phyloP scores from a whole-genome alignment of 768 basidiomycete genomes.

The Tylopilus intermedius region DNA sequence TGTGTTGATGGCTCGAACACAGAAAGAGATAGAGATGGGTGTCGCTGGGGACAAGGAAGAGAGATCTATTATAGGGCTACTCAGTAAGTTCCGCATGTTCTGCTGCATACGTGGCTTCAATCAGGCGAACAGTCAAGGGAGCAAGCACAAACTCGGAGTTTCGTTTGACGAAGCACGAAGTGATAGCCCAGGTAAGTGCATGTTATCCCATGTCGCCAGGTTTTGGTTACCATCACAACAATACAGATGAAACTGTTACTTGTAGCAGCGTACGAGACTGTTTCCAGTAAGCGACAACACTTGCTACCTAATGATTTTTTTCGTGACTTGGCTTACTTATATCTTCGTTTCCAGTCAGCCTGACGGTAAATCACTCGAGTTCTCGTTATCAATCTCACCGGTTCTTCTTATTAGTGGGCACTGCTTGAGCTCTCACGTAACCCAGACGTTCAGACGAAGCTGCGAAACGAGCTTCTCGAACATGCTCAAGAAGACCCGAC shows the following conservation, averaged over 20 bases:
- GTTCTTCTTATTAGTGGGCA: slow-evolving; percentile 40
- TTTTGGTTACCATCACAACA: background rate
- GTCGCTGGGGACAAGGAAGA: slow-evolving; percentile 21
- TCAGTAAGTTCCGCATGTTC: slow-evolving; percentile 19
- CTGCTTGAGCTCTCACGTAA: slow-evolving; percentile 49
- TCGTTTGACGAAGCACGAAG: slow-evolving; percentile 24
- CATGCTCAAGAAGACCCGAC: slow-evolving; percentile 42
- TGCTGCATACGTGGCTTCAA: background rate
- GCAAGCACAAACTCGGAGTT: slow-evolving; percentile 24
- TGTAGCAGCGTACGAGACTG: slow-evolving; percentile 21
- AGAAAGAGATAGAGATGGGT: slow-evolving; percentile 29
- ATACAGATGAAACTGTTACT: slow-evolving; percentile 19
- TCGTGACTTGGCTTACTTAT: too few species aligned
- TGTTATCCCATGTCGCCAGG: background rate
- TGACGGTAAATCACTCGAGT: slow-evolving; percentile 11
- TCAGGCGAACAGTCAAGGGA: slow-evolving; percentile 31
- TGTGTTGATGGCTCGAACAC: slow-evolving; percentile 34
- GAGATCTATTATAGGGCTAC: slow-evolving; percentile 23
- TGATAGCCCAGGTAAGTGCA: slow-evolving; percentile 20
- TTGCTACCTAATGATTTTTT: background rate
- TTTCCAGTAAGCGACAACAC: slow-evolving; percentile 8
- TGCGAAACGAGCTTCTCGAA: slow-evolving; percentile 47
- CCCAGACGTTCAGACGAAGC: slow-evolving; percentile 40
- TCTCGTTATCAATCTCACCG: background rate
- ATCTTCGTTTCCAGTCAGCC: slow-evolving; percentile 6